These are phyloP conservation scores for Chondrus crispus DNA, from an alignment of 23 red algal genomes.

Conservation along the genomic window DNA sequence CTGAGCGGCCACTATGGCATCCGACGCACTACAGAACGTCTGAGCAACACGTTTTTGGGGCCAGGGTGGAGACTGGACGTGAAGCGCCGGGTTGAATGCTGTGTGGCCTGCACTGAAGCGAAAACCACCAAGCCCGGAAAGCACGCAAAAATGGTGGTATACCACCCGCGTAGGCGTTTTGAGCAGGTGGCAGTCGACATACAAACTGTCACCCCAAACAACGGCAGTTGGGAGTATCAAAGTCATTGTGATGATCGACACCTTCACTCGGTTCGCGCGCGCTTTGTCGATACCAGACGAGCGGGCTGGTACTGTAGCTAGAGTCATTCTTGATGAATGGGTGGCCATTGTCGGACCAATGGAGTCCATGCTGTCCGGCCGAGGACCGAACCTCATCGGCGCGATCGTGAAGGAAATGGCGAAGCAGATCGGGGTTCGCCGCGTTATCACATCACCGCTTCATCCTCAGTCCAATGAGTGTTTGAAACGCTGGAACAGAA, in stretches of 20 bases:
- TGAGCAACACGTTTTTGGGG: not conserved
- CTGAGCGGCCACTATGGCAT: not conserved
- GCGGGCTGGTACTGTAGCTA: not conserved
- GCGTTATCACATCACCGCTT: not conserved
- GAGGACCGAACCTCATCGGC: not conserved
- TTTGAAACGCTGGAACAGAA: not conserved
- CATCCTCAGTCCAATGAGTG: not conserved
- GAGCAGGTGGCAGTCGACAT: not conserved
- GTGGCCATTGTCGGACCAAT: constrained; percentile 3
- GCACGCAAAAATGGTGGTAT: not conserved
- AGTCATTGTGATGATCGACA: not conserved
- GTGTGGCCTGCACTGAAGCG: not conserved
- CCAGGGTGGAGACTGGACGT: not conserved
- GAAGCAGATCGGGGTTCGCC: not conserved
- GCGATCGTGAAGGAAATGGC: not conserved
- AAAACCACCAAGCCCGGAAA: not conserved
- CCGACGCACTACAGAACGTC: not conserved
- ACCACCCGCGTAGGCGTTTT: not conserved
- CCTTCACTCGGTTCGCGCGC: not conserved
- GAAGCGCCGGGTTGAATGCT: not conserved
- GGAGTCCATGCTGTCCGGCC: not conserved
- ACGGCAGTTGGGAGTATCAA: not conserved
- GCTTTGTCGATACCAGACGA: not conserved
- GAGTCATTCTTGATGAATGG: not conserved
- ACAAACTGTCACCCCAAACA: not conserved